A percentile compares a stretch with the other conserved stretches of the same genome.
Conservation (phyloP, 2,329 filamentous ascomycete species). For the Fusarium temperatum region DNA sequence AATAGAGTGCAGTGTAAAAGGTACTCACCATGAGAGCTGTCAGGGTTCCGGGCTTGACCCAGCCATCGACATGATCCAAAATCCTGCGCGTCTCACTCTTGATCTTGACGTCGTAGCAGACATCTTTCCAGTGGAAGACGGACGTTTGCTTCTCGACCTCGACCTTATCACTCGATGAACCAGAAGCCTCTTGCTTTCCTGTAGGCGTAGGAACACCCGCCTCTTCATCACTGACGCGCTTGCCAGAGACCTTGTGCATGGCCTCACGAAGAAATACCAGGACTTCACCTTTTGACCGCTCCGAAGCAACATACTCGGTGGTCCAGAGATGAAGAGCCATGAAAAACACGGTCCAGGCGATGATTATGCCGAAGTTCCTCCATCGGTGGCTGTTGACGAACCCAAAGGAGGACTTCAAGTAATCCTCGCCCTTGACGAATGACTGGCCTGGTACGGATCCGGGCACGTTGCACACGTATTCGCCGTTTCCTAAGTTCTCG, state of each 20-base stretch:
- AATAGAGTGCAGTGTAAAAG: accelerated
- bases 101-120: constrained; percentile 78
- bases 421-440: not conserved
- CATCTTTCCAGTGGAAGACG: constrained; percentile 74
- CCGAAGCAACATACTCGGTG: constrained; percentile 23
- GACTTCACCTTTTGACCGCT: constrained; percentile 32
- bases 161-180: not conserved
- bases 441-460: not conserved
- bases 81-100: constrained; percentile 69
- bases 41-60: constrained; percentile 76
- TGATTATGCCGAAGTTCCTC: constrained; percentile 31
- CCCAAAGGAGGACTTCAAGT: constrained; percentile 2
- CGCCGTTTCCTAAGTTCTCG: not conserved
- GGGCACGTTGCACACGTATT: not conserved
- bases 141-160: constrained; percentile 28
- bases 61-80: constrained; percentile 74
- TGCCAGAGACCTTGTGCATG: not conserved
- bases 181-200: not conserved
- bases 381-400: constrained; percentile 20
- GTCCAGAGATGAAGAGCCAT: constrained; percentile 19
- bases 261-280: constrained; percentile 24
- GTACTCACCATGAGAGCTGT: constrained; percentile 71
- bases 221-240: not conserved
- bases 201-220: not conserved
- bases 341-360: constrained; percentile 22